Evolutionary conservation across 441 rosid species (phyloP).

Genomic region (Theobroma grandiflorum): DNA sequence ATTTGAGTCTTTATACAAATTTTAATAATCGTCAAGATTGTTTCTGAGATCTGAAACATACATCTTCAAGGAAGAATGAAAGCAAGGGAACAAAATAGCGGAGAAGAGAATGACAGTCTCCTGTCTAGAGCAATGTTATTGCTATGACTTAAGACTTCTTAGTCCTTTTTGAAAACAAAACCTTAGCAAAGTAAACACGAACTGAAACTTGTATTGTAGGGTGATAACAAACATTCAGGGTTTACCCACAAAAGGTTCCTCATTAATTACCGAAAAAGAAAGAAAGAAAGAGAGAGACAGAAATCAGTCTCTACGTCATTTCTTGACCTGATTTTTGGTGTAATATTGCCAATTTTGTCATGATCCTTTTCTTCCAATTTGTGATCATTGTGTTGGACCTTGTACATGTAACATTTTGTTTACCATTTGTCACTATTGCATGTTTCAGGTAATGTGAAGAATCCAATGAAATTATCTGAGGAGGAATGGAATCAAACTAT

Average conservation of each 20-base stretch:
- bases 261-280: background rate
- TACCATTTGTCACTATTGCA: background rate
- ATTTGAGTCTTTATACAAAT: too few species aligned
- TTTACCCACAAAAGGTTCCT: background rate
- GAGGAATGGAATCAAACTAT: constrained; percentile 71
- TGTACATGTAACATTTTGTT: background rate
- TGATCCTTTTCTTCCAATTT: background rate
- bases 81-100: too few species aligned
- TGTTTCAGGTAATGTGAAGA: constrained; percentile 59
- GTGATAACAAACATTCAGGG: background rate
- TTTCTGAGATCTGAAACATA: too few species aligned
- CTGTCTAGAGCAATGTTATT: background rate
- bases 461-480: constrained; percentile 59
- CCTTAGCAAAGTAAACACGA: background rate
- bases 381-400: background rate
- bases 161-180: background rate
- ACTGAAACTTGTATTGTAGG: background rate
- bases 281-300: background rate
- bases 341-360: background rate
- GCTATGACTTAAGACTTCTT: background rate
- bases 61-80: too few species aligned
- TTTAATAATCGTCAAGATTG: too few species aligned
- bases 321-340: background rate
- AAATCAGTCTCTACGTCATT: background rate
- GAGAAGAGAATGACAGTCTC: too few species aligned